Conservation (phyloP, 495 filamentous ascomycete genomes). For the Penicillium ucsense region DNA sequence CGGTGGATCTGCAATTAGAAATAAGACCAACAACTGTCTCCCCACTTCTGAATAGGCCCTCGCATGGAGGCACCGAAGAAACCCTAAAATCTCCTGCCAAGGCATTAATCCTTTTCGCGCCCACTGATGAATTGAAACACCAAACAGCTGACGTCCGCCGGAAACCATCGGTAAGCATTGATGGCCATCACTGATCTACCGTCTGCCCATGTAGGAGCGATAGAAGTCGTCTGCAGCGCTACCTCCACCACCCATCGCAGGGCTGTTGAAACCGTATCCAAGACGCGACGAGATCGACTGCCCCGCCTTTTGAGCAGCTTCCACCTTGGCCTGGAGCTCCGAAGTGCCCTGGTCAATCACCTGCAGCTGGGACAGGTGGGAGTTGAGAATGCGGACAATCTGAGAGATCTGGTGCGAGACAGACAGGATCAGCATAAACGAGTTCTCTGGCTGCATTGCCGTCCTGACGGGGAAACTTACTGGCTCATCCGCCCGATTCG, state of each 20-base stretch:
- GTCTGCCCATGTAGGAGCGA: constrained; percentile 61
- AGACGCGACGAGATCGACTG: constrained; percentile 59
- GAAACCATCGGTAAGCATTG: constrained; percentile 14
- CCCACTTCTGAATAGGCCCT: too few relatives aligned
- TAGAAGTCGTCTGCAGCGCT: constrained; percentile 70
- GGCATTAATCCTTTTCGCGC: too few relatives aligned
- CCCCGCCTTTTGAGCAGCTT: constrained; percentile 64
- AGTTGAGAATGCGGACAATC: constrained; percentile 88
- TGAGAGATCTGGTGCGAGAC: constrained; percentile 59
- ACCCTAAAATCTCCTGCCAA: too few relatives aligned
- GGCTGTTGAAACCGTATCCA: constrained; percentile 45
- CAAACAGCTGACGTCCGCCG: background rate
- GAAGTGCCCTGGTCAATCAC: constrained; percentile 78
- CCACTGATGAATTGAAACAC: background rate
- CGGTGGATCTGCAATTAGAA: too few relatives aligned
- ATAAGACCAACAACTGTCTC: too few relatives aligned
- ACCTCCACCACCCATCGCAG: constrained; percentile 45
- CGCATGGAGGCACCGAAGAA: too few relatives aligned
- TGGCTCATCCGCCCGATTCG: constrained; percentile 80
- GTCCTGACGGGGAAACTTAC: constrained; percentile 43
- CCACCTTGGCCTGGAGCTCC: constrained; percentile 70
- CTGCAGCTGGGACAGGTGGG: constrained; percentile 80
- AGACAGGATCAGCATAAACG: constrained; percentile 1
- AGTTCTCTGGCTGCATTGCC: background rate
- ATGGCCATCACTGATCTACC: constrained; percentile 24